Percentiles rank a stretch among this genome's conserved stretches.
Evolutionary conservation across 1,139 yeast genomes (phyloP).

Genomic region (Kodamaea ohmeri): DNA sequence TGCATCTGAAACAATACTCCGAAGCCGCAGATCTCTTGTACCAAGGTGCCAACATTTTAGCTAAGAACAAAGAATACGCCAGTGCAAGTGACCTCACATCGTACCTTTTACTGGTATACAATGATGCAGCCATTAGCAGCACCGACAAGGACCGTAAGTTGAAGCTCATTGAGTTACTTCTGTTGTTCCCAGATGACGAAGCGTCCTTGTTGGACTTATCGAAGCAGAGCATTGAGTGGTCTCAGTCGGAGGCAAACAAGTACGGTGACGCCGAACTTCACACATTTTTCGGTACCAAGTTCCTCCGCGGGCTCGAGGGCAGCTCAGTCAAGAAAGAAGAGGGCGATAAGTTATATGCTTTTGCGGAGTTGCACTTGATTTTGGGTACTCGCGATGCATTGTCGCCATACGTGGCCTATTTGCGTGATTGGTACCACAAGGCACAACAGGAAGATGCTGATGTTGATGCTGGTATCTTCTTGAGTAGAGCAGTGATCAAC

Average conservation of each 20-base stretch:
- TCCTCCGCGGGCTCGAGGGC: conserved; percentile 37
- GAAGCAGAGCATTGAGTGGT: conserved; percentile 65
- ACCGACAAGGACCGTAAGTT: conserved; percentile 30
- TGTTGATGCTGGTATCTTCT: conserved; percentile 51
- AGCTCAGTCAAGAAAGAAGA: conserved; percentile 16
- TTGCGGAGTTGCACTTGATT: conserved; percentile 57
- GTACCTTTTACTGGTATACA: conserved; percentile 69
- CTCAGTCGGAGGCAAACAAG: conserved; percentile 45
- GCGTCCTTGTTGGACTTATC: conserved; percentile 66
- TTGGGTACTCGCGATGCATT: conserved; percentile 66
- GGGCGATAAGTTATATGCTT: conserved; percentile 39
- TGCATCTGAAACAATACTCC: conserved; percentile 60
- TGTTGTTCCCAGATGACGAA: conserved; percentile 58
- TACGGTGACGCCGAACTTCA: conserved; percentile 78
- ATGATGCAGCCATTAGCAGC: conserved; percentile 40
- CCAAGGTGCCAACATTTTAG: conserved; percentile 65
- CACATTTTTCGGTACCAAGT: conserved; percentile 67
- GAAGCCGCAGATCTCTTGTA: conserved; percentile 74
- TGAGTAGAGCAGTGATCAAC: conserved; percentile 65
- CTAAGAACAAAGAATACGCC: conserved; percentile 70
- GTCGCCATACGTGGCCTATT: conserved; percentile 48
- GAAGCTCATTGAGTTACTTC: conserved; percentile 41
- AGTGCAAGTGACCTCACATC: conserved; percentile 77
- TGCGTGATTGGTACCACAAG: conserved; percentile 54
- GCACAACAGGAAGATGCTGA: conserved; percentile 9